These are phyloP conservation scores for Anethum foeniculum DNA, from an alignment of 140 eudicot species.

Conservation along the genomic window DNA sequence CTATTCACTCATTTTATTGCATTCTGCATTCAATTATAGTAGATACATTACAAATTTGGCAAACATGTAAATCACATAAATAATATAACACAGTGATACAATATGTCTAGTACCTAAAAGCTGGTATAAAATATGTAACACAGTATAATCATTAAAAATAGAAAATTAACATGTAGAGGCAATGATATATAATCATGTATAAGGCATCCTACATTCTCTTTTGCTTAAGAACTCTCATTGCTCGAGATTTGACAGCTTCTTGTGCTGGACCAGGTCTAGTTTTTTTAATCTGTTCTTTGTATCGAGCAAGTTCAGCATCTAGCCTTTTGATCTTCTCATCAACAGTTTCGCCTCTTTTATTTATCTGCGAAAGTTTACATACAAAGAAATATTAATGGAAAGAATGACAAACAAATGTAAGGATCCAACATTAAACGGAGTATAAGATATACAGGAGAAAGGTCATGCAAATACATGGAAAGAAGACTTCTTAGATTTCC, in stretches of 20 bases:
- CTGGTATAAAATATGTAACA: not conserved
- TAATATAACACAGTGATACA: not conserved
- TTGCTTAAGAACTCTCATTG: constrained; percentile 93
- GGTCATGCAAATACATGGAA: not conserved
- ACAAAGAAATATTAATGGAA: not conserved
- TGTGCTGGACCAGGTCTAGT: constrained; percentile 99
- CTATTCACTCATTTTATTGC: not conserved
- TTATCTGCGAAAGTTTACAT: constrained; percentile 40
- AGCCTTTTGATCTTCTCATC: constrained; percentile 89
- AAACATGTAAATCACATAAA: not conserved
- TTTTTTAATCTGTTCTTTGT: constrained; percentile 85
- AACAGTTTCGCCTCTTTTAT: constrained; percentile 75
- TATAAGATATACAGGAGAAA: not conserved
- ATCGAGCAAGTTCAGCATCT: constrained; percentile 79
- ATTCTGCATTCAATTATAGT: not conserved
- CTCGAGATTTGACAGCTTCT: constrained; percentile 96
- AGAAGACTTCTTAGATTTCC: not conserved
- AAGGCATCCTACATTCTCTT: constrained; percentile 56
- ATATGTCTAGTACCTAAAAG: not conserved
- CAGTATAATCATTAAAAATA: not conserved
- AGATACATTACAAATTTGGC: not conserved
- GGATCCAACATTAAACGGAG: not conserved
- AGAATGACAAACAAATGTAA: not conserved
- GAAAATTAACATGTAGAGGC: not conserved
- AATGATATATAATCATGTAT: not conserved